Evolutionary conservation across 768 basidiomycete species (phyloP), one percentile per base, ranked within the genome.

Genomic region (Pseudohyphozyma bogoriensis): DNA sequence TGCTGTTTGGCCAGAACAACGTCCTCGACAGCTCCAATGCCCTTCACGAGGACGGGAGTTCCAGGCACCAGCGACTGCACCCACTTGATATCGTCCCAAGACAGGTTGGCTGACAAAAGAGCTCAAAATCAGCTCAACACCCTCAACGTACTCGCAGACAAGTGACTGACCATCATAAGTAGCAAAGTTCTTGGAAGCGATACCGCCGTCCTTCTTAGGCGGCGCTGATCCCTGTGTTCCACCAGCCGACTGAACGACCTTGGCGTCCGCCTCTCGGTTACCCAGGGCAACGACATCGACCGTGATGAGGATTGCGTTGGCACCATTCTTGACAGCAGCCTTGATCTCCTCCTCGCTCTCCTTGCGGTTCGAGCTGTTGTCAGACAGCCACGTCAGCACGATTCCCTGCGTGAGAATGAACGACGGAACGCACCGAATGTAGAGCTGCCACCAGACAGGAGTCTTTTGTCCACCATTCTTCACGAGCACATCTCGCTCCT

Each of bases 241-340:
- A 4, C 47, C n/a, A 13, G 2, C 22, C 26, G 24, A 9, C 15
- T 29, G 28, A 31, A 32, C 28, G 16, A 31, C 29, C 47, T 31
- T 35, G 8, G 59, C 59, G 28, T 62, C 60, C 15, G 54, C 50
- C 51, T 62, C 60, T 4, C 59, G 29, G 24, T 58, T 53, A 58
- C 71, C 59, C 36, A 72, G 64, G 1, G 68, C 65, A 1, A 70
- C 60, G 0, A 69, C 67, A 59, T 74, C 73, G 8, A 70, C 71
- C 15, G 73, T 74, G 32, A 73, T 58, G 66, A 71, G 71, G 33
- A 74, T 72, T 2, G 49, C 40, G 31, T 36, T 44, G 33, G 69
- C 66, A 0, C 71, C 71, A 8, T 70, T 64, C 42, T 61, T 62
- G 24, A 72, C 54, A 3, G 73, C 74, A 18, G 70, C 63, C 53